Evolutionary conservation across 1,139 yeast genomes (phyloP).

Genomic region (Candida buenavistaensis): DNA sequence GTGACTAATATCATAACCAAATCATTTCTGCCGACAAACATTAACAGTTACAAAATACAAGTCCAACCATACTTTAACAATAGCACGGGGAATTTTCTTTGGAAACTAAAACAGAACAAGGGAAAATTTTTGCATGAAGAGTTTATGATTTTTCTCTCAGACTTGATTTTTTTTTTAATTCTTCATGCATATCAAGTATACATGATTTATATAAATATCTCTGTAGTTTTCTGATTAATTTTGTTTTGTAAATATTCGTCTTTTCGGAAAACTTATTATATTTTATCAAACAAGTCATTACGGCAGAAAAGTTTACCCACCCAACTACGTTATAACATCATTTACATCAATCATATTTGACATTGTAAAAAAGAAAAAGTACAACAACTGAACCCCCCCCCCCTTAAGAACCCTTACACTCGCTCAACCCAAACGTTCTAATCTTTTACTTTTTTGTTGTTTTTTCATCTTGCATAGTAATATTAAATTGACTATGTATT

Average conservation of each 20-base stretch:
- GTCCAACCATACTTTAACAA: background rate
- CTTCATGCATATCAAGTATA: conserved; percentile 2
- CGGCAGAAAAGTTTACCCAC: no score
- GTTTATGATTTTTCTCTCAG: no score
- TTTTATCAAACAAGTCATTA: no score
- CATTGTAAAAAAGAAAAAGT: no score
- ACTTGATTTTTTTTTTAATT: background rate
- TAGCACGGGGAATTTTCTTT: background rate
- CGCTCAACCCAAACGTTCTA: background rate
- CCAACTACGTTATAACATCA: no score
- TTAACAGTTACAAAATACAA: background rate
- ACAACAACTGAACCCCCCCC: no score
- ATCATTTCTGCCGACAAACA: conserved; percentile 4
- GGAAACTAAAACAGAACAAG: conserved; percentile 1
- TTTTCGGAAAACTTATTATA: background rate
- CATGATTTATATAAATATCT: background rate
- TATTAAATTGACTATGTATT: conserved; percentile 7
- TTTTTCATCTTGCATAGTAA: conserved; percentile 1
- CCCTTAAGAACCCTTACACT: background rate
- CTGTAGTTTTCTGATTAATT: background rate
- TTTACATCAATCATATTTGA: no score
- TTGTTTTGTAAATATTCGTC: background rate
- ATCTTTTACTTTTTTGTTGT: background rate
- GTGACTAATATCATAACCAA: conserved; percentile 1
- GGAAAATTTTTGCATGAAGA: background rate